A percentile compares a stretch with the other conserved stretches of the same genome.
These are phyloP conservation scores for Gynandropsis gynandra DNA, from an alignment of 345 rosid genomes.

Conservation along the genomic window DNA sequence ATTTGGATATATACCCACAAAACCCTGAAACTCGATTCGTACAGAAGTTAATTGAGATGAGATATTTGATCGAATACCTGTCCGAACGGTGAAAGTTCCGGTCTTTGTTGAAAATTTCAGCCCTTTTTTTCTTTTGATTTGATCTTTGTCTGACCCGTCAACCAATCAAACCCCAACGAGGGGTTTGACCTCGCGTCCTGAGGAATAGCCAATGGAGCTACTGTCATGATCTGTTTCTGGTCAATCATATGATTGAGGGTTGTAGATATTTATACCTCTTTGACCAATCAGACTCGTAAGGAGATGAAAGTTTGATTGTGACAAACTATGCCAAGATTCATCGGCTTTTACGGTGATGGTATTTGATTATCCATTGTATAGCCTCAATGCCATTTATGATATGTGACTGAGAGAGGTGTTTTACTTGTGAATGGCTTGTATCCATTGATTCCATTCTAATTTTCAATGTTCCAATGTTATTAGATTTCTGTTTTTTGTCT, in stretches of 20 bases:
- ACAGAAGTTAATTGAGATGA: neutral
- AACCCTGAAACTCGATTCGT: constrained; percentile 10
- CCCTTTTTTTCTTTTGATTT: neutral
- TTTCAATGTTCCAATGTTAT: too few relatives aligned
- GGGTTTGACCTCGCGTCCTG: neutral
- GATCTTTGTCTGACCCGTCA: constrained; percentile 19
- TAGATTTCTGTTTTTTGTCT: constrained; percentile 6
- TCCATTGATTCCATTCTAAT: too few relatives aligned
- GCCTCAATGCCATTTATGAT: neutral
- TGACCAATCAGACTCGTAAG: too few relatives aligned
- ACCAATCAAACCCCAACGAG: constrained; percentile 9
- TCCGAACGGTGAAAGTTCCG: neutral
- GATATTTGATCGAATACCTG: constrained; percentile 9
- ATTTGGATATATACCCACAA: neutral
- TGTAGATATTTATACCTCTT: too few relatives aligned
- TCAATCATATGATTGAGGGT: neutral
- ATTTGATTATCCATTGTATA: neutral
- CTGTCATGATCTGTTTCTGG: neutral
- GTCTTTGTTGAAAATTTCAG: neutral
- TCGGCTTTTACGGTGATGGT: too few relatives aligned
- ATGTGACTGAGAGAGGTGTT: neutral
- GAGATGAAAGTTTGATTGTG: too few relatives aligned
- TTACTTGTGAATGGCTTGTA: neutral
- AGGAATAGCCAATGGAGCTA: neutral
- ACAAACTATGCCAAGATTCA: too few relatives aligned